Conservation (phyloP, 2,329 filamentous ascomycete genomes). For the Exserohilum turcica region DNA sequence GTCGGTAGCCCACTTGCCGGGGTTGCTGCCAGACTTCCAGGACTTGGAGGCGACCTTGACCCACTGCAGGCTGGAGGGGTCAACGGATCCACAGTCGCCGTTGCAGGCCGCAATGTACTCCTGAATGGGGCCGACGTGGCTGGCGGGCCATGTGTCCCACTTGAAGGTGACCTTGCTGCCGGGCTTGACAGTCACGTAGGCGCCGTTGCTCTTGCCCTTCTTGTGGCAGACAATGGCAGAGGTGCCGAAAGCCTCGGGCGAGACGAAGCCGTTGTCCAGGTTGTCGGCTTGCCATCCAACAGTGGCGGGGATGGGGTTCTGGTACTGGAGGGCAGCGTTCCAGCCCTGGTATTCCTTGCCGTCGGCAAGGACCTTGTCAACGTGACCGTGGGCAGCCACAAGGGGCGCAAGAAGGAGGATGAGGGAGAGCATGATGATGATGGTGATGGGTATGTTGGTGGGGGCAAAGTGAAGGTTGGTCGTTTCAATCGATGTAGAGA, state of each 20-base stretch:
- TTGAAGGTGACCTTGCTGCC: slow-evolving; percentile 41
- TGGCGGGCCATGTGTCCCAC: slow-evolving; percentile 36
- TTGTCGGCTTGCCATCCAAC: slow-evolving; percentile 45
- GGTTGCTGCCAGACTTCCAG: slow-evolving; percentile 31
- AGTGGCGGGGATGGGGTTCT: slow-evolving; percentile 36
- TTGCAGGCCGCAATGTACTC: slow-evolving; percentile 44
- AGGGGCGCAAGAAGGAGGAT: slow-evolving; percentile 27
- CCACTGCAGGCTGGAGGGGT: slow-evolving; percentile 32
- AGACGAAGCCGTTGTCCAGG: slow-evolving; percentile 46
- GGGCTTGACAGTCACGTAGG: slow-evolving; percentile 40
- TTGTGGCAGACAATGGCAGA: slow-evolving; percentile 48
- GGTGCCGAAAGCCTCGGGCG: slow-evolving; percentile 31
- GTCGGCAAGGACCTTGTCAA: slow-evolving; percentile 35
- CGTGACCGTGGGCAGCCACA: slow-evolving; percentile 40
- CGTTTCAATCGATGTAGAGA: neutral
- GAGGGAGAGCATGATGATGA: slow-evolving; percentile 18
- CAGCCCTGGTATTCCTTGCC: slow-evolving; percentile 38
- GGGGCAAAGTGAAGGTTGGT: neutral
- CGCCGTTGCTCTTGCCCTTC: slow-evolving; percentile 35
- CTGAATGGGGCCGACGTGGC: slow-evolving; percentile 42
- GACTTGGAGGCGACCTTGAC: slow-evolving; percentile 39
- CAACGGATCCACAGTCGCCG: slow-evolving; percentile 31
- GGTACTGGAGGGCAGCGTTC: slow-evolving; percentile 38
- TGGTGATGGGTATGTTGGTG: neutral
- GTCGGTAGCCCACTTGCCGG: slow-evolving; percentile 45